Base-by-base conservation (phyloP, 345 rosid genomes). In the Linum trigynum region DNA sequence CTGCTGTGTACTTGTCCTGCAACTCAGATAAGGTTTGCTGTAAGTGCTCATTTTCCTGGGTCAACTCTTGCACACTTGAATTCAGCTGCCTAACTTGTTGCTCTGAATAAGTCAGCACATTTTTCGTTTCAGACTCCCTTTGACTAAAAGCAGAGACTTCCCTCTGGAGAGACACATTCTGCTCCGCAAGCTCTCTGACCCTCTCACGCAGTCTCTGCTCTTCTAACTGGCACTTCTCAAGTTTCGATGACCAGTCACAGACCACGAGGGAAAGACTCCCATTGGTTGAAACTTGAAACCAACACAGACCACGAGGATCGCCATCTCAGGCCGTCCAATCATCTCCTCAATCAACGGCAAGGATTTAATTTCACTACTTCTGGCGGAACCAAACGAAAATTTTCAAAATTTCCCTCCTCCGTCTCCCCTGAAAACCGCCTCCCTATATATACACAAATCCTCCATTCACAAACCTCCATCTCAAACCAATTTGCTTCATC, bases 151-250 rank as follows among this genome's bases (percentile, higher is more conserved):
- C 70, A 65, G 95, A 76, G 36, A 86, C 82, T 72, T 91, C 90
- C 74, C 90, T 85, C 77, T 95, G 99, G 58, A 95, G 90, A 14
- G 92, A 78, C 70, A 95, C 99, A 69, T 95, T 95, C 55, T 91
- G 91, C 81, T 91, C 99, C n/a, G 97, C 97, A 48, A 95, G 89
- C 82, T 95, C 96, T 67, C 99, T 78, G 48, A 91, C 95, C 43
- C 97, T 86, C 56, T 91, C 96, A 39, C 95, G 87, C 57, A 91
- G 95, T 80, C 90, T 91, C 74, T 80, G 84, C 80, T 95, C 99
- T 78, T 95, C 99, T 37, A 73, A 67, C 48, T 81, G 91, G 67
- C 83, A 89, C 57, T 86, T 95, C 74, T 91, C 90, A 60, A 91
- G 90, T 83, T 85, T 95, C n/a, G 73, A 67, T 38, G 90, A 85